Evolutionary conservation across 176 grass and related monocot genomes (phyloP), one percentile per base, ranked within the genome.

Genomic region (Ampelocalamus luodianensis): DNA sequence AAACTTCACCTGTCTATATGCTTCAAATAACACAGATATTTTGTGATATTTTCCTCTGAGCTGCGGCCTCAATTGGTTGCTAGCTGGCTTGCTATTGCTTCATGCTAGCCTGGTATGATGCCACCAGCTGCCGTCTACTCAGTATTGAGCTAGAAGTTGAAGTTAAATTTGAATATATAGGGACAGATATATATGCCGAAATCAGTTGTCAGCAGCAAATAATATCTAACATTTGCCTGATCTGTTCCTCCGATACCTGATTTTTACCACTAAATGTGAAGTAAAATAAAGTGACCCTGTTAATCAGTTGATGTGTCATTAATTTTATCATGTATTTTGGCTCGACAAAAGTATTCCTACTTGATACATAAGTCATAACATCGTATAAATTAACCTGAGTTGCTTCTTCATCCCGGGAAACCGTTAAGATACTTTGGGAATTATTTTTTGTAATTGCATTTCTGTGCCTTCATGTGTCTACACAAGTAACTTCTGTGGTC

Each of bases 1-100:
- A 78, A 86, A 78, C 16, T 22, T 39, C 11, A 54, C 24, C 68
- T 72, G 23, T 46, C 51, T 77, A 58, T 73, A 67, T 43, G 5
- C 27, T 74, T 53, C 6, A 67, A 68, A 68, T 15, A 79, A 44
- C 20, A 71, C 29, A n/a, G n/a, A 18, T 72, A 3, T 36, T 46
- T 64, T 37, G n/a, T 56, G 46, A 32, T 64, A 53, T 73, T 59
- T 55, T 74, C 17, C 27, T 38, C 22, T 12, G 45, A 24, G 34
- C 11, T 78, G 27, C 40, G 22, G 4, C 8, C 43, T 79, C 65
- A 16, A 79, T 71, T 79, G 55, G 53, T 24, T 85, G 39, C 13
- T 38, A 59, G 24, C 67, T 85, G 53, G 16, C 17, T 83, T 63
- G 17, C 40, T 48, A 37, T 37, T 10, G 64, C 26, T 72, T 83